phyloP scores from a whole-genome alignment of 176 grass and related monocot species.

The Aegilops umbellulata region DNA sequence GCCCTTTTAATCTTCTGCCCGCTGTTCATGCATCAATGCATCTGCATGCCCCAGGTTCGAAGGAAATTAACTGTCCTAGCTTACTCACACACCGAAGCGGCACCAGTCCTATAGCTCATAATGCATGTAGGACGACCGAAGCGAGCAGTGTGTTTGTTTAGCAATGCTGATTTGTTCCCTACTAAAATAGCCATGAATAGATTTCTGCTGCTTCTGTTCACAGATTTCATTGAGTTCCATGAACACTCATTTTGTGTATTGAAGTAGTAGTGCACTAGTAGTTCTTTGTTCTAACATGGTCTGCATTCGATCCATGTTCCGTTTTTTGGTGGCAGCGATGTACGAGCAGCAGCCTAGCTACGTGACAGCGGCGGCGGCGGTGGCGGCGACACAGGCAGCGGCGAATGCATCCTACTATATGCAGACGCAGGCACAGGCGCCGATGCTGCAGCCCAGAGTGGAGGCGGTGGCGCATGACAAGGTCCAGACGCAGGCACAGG shows the following conservation, averaged over 20 bases:
- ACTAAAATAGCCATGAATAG: background rate
- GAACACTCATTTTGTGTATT: no score
- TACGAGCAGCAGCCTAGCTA: background rate
- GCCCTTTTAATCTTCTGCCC: slow-evolving; percentile 36
- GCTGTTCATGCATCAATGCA: background rate
- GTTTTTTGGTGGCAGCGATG: background rate
- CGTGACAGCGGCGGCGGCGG: background rate
- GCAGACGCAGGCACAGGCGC: background rate
- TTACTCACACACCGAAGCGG: slow-evolving; percentile 10
- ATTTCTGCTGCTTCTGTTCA: background rate
- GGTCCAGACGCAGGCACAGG: background rate
- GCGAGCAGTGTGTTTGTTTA: background rate
- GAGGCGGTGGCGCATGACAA: background rate
- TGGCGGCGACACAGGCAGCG: background rate
- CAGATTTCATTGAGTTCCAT: background rate
- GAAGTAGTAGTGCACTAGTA: no score
- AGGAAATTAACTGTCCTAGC: slow-evolving; percentile 24
- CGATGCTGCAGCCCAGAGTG: background rate
- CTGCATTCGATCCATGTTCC: no score
- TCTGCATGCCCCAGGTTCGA: slow-evolving; percentile 8
- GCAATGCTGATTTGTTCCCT: background rate
- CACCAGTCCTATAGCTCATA: slow-evolving; percentile 9
- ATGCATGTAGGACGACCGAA: background rate
- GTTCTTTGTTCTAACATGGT: no score
- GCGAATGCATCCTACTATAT: background rate